Evolutionary conservation across 2,329 filamentous ascomycete species (phyloP), one percentile per base, ranked within the genome.

Genomic region (Aureobasidium melanogenum): DNA sequence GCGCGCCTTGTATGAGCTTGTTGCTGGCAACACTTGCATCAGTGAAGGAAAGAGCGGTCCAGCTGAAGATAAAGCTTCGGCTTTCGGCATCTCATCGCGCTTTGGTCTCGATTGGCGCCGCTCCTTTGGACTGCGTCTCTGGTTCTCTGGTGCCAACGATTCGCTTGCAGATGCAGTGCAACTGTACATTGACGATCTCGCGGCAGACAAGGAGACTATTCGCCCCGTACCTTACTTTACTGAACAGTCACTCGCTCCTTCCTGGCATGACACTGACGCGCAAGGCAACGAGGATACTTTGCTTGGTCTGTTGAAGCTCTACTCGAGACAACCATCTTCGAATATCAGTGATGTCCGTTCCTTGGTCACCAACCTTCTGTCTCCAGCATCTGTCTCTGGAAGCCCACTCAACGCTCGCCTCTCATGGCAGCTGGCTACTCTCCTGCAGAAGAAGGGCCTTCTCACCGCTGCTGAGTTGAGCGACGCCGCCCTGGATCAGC

Each of bases 41-140:
- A 92, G 89, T 63, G 84, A 91, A 66, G 94, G 93, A 12, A 87
- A 88, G 69, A 81, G 80, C 2, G 86, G 83, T 7, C 84, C 89
- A 1, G 76, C 87, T 9, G 94, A 97, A 73, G 90, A 97, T 74
- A 86, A 88, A 47, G 82, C 88, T 41, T 82, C 86, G 15, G 87
- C 87, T 0, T 96, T 99, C 70, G 82, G 86, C 59, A 89, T 99
- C 65, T 89, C 91, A 0, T 83, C 88, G 68, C 86, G 87, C 50
- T 99, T 97, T 71, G 85, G 85, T 5, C 80, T 99, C 38, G 89
- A 95, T 71, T 99, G 94, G 94, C 87, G 90, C 72, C 92, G 96
- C 70, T 87, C 92, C 0, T 96, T 99, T 73, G 93, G 90, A 12
- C 80, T 99, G 54, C 86, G 92, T 46, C 79, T 99, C 1, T 97